Evolutionary conservation across 805 yeast species (phyloP).

Genomic region (Wickerhamomyces bisporus): DNA sequence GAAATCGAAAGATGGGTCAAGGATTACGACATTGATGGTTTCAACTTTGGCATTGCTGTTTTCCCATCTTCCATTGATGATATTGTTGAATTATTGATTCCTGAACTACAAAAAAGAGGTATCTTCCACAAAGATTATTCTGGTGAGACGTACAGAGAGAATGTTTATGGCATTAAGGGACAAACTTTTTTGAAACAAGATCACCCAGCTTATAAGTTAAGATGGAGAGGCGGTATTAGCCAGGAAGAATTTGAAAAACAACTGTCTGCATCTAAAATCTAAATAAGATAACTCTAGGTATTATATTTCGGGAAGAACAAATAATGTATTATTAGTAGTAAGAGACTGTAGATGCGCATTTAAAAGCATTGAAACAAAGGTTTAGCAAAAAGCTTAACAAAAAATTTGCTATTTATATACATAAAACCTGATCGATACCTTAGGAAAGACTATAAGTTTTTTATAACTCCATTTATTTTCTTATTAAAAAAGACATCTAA

Average conservation of each 20-base stretch:
- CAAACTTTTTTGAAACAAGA: constrained; percentile 6
- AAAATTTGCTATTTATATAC: no score
- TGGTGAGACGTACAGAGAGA: constrained; percentile 28
- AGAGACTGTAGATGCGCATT: no score
- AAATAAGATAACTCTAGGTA: no score
- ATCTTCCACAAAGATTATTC: constrained; percentile 31
- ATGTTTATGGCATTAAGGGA: constrained; percentile 12
- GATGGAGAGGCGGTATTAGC: constrained; percentile 12
- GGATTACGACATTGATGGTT: constrained; percentile 35
- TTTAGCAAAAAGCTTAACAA: no score
- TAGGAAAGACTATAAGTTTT: no score
- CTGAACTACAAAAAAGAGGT: constrained; percentile 30
- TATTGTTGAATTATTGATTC: constrained; percentile 28
- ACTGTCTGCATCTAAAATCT: no score
- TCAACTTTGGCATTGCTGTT: constrained; percentile 32
- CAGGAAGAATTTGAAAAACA: constrained; percentile 23
- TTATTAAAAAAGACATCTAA: no score
- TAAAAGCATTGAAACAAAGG: no score
- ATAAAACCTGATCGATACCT: no score
- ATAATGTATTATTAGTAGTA: no score
- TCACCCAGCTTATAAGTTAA: constrained; percentile 6
- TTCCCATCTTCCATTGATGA: constrained; percentile 33
- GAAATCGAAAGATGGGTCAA: constrained; percentile 33
- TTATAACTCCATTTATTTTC: no score
- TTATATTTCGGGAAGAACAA: no score